A percentile compares a stretch with the other conserved stretches of the same genome.
These are phyloP conservation scores for Ilex paraguariensis DNA, from an alignment of 305 asterid species.

Conservation along the genomic window DNA sequence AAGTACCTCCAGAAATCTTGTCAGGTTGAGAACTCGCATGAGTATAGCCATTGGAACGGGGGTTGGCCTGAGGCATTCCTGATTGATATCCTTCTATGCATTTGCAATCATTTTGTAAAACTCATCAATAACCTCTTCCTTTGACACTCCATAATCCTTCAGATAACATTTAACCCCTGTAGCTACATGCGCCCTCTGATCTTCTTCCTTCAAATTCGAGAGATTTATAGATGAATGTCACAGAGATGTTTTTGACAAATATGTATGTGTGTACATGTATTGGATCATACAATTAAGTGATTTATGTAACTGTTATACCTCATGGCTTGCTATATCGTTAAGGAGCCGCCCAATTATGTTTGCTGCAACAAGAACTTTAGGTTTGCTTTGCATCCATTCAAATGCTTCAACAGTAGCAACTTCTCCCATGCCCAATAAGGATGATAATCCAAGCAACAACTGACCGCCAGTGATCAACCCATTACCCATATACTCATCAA, in stretches of 20 bases:
- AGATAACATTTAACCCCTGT: constrained; percentile 41
- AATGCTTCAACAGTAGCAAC: constrained; percentile 21
- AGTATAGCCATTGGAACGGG: constrained; percentile 22
- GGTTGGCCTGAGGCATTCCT: constrained; percentile 19
- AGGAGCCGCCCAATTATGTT: constrained; percentile 30
- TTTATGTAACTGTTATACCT: constrained; percentile 20
- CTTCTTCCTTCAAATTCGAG: constrained; percentile 23
- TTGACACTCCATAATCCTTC: constrained; percentile 29
- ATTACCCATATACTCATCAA: constrained; percentile 35
- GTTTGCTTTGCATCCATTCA: constrained; percentile 32
- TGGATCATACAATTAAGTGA: too few relatives aligned
- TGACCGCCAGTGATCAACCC: constrained; percentile 21
- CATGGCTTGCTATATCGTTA: constrained; percentile 41
- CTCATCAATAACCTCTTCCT: constrained; percentile 27
- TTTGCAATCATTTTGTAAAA: constrained; percentile 21
- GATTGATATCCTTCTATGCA: constrained; percentile 46
- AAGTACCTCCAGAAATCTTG: constrained; percentile 32
- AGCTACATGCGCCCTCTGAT: constrained; percentile 28
- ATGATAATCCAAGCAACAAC: constrained; percentile 25
- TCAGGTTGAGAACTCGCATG: constrained; percentile 26
- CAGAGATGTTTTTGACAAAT: too few relatives aligned
- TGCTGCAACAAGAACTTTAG: constrained; percentile 32
- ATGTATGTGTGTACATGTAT: too few relatives aligned
- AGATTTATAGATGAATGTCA: not conserved
- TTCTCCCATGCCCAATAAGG: constrained; percentile 30